These are phyloP conservation scores for Debaryomycetaceae sp. DNA, from an alignment of 1,139 yeast genomes.

Conservation along the genomic window DNA sequence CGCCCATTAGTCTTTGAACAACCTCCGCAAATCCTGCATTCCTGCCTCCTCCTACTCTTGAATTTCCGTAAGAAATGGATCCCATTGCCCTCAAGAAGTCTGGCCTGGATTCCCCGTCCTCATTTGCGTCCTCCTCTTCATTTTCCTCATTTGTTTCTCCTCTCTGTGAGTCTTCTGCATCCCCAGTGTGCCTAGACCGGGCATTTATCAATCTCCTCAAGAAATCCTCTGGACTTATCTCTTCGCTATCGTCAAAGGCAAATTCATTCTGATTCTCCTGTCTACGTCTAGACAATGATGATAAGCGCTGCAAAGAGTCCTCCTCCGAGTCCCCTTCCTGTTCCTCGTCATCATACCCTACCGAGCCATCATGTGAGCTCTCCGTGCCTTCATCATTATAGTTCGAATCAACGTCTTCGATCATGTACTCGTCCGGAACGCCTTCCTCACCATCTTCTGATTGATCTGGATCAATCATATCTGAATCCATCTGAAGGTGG, in stretches of 20 bases:
- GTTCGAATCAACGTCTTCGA: constrained; percentile 8
- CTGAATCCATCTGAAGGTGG: constrained; percentile 8
- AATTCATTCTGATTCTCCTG: not conserved
- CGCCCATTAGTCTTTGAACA: constrained; percentile 37
- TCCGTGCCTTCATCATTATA: constrained; percentile 8
- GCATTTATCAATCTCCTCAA: constrained; percentile 21
- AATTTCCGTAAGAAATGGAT: constrained; percentile 12
- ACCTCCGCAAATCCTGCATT: constrained; percentile 31
- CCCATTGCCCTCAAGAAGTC: constrained; percentile 29
- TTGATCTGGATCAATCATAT: constrained; percentile 11
- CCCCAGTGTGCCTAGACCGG: constrained; percentile 14
- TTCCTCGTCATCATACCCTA: constrained; percentile 9
- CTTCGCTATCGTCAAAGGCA: constrained; percentile 9
- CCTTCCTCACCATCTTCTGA: constrained; percentile 10
- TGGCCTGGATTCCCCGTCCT: constrained; percentile 21
- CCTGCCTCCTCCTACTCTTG: constrained; percentile 4
- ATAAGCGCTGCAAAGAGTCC: constrained; percentile 18
- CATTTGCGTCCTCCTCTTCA: constrained; percentile 16
- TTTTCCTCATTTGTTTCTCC: constrained; percentile 18
- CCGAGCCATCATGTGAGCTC: constrained; percentile 1
- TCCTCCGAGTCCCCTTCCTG: constrained; percentile 18
- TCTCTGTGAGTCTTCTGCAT: constrained; percentile 12
- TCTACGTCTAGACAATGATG: constrained; percentile 19
- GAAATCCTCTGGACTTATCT: constrained; percentile 21
- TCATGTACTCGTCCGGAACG: constrained; percentile 12